Percentiles rank a stretch among this genome's conserved stretches.
phyloP scores from a whole-genome alignment of 495 filamentous ascomycete species.

The Hypoxylon intermedium region DNA sequence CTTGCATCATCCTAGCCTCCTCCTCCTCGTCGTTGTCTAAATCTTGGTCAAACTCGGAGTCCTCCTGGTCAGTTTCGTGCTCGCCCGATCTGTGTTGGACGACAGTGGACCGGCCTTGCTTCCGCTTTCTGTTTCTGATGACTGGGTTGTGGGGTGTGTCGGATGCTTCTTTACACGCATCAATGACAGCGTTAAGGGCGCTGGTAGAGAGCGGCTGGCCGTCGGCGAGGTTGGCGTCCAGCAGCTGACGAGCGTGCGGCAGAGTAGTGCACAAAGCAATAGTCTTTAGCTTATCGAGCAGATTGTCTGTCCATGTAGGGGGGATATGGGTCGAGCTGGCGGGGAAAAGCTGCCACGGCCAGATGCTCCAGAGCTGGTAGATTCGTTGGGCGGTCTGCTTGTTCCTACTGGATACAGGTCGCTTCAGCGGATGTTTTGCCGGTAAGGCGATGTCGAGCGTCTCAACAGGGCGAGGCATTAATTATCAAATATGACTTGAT shows the following conservation, averaged over 20 bases:
- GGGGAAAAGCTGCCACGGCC: not conserved
- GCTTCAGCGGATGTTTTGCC: not conserved
- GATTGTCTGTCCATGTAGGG: not conserved
- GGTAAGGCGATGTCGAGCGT: not conserved
- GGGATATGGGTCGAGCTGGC: not conserved
- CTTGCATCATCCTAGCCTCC: not conserved
- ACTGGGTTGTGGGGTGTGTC: not conserved
- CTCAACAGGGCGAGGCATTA: not conserved
- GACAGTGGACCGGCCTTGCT: not conserved
- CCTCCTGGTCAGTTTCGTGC: not conserved
- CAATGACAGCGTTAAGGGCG: not conserved
- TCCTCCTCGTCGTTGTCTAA: not conserved
- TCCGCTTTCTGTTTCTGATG: not conserved
- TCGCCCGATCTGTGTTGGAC: not conserved
- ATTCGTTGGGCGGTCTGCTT: not conserved
- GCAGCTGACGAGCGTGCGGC: not conserved
- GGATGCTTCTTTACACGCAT: not conserved
- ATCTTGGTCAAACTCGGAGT: not conserved
- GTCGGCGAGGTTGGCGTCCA: not conserved
- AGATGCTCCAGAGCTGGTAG: not conserved
- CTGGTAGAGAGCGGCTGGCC: not conserved
- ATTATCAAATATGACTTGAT: too few relatives aligned
- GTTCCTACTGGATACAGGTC: not conserved
- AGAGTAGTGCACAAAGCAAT: not conserved
- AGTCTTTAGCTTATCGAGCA: not conserved